These are phyloP conservation scores for Aspergillus coremiiformis DNA, from an alignment of 495 filamentous ascomycete genomes.

Conservation along the genomic window DNA sequence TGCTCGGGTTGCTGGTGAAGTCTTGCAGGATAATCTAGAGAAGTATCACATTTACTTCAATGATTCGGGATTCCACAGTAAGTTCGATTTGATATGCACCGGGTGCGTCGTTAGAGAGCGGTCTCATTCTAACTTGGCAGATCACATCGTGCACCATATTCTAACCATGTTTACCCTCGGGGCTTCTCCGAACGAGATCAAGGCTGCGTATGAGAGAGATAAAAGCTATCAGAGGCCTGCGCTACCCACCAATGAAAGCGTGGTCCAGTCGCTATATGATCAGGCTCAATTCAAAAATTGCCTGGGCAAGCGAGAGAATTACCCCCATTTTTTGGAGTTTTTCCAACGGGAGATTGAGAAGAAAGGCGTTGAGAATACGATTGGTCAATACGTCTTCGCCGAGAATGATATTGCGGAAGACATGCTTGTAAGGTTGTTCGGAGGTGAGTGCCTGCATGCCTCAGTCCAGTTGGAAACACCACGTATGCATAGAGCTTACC, in stretches of 20 bases:
- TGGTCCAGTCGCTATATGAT: slow-evolving; percentile 47
- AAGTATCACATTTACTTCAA: slow-evolving; percentile 77
- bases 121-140: slow-evolving; percentile 12
- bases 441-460: slow-evolving; percentile 30
- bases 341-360: slow-evolving; percentile 63
- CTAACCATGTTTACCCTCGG: slow-evolving; percentile 72
- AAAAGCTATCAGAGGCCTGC: slow-evolving; percentile 52
- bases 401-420: slow-evolving; percentile 54
- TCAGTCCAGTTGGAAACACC: neutral
- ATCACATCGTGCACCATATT: slow-evolving; percentile 67
- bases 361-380: slow-evolving; percentile 49
- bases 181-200: slow-evolving; percentile 49
- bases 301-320: slow-evolving; percentile 47
- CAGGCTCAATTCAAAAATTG: slow-evolving; percentile 44
- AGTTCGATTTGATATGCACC: slow-evolving; percentile 11
- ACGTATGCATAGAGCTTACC: neutral
- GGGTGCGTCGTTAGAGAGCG: neutral
- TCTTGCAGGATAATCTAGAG: slow-evolving; percentile 69
- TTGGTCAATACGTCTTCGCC: slow-evolving; percentile 60
- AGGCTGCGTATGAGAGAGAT: slow-evolving; percentile 52
- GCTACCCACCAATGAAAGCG: slow-evolving; percentile 28
- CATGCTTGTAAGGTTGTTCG: slow-evolving; percentile 51
- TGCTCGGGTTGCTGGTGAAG: slow-evolving; percentile 51
- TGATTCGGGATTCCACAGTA: slow-evolving; percentile 58
- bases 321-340: slow-evolving; percentile 61